A percentile compares a stretch with the other conserved stretches of the same genome.
These are phyloP conservation scores for Hypoxylon crocopeplum DNA, from an alignment of 495 filamentous ascomycete genomes.

Conservation along the genomic window DNA sequence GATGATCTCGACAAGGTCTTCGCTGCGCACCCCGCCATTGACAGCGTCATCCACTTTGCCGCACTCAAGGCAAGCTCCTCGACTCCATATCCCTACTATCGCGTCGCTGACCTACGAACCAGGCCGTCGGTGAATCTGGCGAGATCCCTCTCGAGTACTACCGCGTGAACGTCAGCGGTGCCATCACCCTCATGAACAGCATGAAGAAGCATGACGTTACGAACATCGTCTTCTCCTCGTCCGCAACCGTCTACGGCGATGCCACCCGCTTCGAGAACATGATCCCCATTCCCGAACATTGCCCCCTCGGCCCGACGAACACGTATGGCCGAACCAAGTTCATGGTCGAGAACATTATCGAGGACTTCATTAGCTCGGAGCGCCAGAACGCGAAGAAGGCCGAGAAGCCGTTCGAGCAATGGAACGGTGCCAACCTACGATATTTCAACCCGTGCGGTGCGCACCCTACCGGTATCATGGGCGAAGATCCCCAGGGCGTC, in stretches of 20 bases:
- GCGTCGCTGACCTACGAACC: constrained; percentile 8
- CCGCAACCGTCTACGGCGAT: constrained; percentile 90
- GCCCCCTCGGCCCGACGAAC: constrained; percentile 95
- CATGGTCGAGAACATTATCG: constrained; percentile 88
- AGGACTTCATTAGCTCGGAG: constrained; percentile 86
- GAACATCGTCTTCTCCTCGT: constrained; percentile 97
- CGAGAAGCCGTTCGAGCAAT: constrained; percentile 76
- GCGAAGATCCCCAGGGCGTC: constrained; percentile 94
- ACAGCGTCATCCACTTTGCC: constrained; percentile 98
- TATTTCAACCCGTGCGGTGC: constrained; percentile 98
- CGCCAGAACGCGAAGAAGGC: constrained; percentile 82
- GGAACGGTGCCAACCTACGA: constrained; percentile 91
- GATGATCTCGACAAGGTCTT: constrained; percentile 86
- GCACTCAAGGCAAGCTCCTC: constrained; percentile 80
- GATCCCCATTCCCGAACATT: constrained; percentile 98
- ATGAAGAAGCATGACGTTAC: constrained; percentile 89
- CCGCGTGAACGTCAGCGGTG: constrained; percentile 92
- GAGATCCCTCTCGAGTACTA: constrained; percentile 98
- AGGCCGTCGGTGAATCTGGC: constrained; percentile 96
- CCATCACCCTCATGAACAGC: constrained; percentile 82
- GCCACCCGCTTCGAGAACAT: constrained; percentile 95
- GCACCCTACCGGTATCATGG: constrained; percentile 97
- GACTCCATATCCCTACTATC: not conserved
- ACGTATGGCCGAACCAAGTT: constrained; percentile 96
- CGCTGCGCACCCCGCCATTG: constrained; percentile 85